These are phyloP conservation scores for Sphagnum contortum DNA, from an alignment of 225 moss, liverwort and hornwort genomes.

Conservation along the genomic window DNA sequence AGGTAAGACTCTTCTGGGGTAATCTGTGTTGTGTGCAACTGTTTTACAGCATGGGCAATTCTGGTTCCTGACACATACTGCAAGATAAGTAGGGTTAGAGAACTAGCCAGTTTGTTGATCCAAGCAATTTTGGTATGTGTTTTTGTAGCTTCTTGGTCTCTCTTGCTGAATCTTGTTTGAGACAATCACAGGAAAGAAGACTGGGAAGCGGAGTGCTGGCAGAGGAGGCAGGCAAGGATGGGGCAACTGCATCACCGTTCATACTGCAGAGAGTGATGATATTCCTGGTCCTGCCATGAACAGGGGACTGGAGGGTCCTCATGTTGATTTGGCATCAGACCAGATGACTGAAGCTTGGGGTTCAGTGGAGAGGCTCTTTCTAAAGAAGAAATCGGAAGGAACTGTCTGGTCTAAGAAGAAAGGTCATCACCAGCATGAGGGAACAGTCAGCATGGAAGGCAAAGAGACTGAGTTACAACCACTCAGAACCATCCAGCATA, in stretches of 20 bases:
- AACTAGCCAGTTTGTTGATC: too few species aligned
- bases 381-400: constrained; percentile 12
- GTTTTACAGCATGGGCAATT: too few species aligned
- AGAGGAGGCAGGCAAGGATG: constrained; percentile 39
- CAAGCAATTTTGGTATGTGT: too few species aligned
- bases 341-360: constrained; percentile 18
- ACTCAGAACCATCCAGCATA: constrained; percentile 18
- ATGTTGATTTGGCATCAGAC: constrained; percentile 18
- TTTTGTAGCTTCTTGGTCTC: too few species aligned
- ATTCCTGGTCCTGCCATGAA: constrained; percentile 14
- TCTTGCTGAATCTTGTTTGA: too few species aligned
- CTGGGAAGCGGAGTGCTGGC: constrained; percentile 32
- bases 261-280: neutral
- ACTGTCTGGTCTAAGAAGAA: constrained; percentile 6
- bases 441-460: constrained; percentile 1
- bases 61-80: too few species aligned
- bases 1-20: neutral
- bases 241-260: constrained; percentile 18
- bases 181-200: constrained; percentile 15
- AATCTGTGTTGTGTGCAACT: neutral
- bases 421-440: constrained; percentile 7
- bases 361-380: constrained; percentile 17
- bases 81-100: too few species aligned
- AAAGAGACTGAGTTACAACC: constrained; percentile 14
- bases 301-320: constrained; percentile 17